Conservation (phyloP, 2,329 filamentous ascomycete genomes). For the Stagonosporopsis tanaceti region DNA sequence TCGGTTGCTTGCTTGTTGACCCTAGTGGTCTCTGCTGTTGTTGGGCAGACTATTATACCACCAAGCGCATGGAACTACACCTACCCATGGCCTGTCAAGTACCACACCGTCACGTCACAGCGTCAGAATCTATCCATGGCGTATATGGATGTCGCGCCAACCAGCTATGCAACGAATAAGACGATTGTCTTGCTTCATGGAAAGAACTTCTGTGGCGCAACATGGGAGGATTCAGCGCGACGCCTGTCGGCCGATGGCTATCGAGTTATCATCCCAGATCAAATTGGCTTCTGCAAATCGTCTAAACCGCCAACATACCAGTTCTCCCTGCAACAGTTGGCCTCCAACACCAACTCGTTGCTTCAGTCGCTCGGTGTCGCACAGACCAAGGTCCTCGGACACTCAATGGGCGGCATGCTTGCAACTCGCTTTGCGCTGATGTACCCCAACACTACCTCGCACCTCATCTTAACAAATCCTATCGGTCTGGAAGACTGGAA, state of each 20-base stretch:
- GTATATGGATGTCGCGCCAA: constrained; percentile 62
- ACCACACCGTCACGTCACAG: constrained; percentile 60
- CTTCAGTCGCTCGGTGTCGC: constrained; percentile 55
- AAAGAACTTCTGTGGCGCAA: constrained; percentile 65
- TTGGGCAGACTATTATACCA: constrained; percentile 19
- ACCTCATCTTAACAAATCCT: constrained; percentile 61
- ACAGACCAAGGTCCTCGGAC: constrained; percentile 60
- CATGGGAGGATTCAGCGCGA: constrained; percentile 60
- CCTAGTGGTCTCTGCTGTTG: constrained; percentile 15
- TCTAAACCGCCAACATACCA: constrained; percentile 61
- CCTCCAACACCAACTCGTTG: constrained; percentile 60
- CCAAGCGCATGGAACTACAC: constrained; percentile 49
- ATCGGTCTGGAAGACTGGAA: constrained; percentile 65
- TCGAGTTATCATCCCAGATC: constrained; percentile 63
- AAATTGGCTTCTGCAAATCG: constrained; percentile 67
- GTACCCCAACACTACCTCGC: constrained; percentile 55
- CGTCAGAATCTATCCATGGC: constrained; percentile 61
- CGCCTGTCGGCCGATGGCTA: constrained; percentile 56
- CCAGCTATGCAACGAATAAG: constrained; percentile 47
- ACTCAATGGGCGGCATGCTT: constrained; percentile 65
- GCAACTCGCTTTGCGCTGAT: constrained; percentile 61
- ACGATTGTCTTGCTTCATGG: constrained; percentile 62
- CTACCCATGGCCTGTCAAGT: constrained; percentile 60
- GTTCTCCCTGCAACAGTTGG: constrained; percentile 62
- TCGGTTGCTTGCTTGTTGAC: constrained; percentile 1